These are phyloP conservation scores for Neurospora sublineolata DNA, from an alignment of 495 filamentous ascomycete species.

Conservation along the genomic window DNA sequence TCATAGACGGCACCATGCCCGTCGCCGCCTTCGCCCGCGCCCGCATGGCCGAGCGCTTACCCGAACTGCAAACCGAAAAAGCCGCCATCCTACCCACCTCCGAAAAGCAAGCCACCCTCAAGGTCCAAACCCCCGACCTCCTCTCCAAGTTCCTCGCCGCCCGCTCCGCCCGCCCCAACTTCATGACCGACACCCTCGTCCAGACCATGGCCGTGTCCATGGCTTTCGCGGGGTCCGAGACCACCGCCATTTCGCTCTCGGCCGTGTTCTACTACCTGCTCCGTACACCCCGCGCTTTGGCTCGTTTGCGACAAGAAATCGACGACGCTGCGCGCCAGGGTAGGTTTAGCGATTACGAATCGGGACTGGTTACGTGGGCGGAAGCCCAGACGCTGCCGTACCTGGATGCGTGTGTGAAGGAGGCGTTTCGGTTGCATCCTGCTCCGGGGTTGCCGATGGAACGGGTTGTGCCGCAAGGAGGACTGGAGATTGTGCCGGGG, in stretches of 20 bases:
- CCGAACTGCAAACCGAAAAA: constrained; percentile 22
- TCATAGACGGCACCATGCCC: constrained; percentile 47
- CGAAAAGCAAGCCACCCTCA: constrained; percentile 26
- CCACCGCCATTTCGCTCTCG: constrained; percentile 50
- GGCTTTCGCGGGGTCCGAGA: constrained; percentile 54
- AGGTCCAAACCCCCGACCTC: constrained; percentile 44
- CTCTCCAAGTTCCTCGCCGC: constrained; percentile 50
- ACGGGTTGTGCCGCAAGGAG: constrained; percentile 51
- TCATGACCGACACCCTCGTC: constrained; percentile 54
- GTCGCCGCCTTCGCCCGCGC: constrained; percentile 49
- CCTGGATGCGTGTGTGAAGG: constrained; percentile 58
- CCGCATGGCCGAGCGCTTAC: constrained; percentile 41
- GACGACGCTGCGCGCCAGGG: constrained; percentile 39
- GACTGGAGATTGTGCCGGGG: constrained; percentile 38
- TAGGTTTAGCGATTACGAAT: constrained; percentile 37
- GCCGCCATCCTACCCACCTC: constrained; percentile 26
- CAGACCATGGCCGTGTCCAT: constrained; percentile 55
- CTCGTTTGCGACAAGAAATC: constrained; percentile 38
- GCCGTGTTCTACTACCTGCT: constrained; percentile 57
- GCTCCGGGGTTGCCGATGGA: constrained; percentile 52
- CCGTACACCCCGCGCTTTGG: constrained; percentile 37
- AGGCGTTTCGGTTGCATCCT: constrained; percentile 56
- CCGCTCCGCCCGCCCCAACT: constrained; percentile 46
- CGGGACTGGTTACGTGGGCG: constrained; percentile 46
- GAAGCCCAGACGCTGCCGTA: constrained; percentile 50